phyloP scores from a whole-genome alignment of 371 early-diverging fungal genomes.

The Actinomucor elegans region DNA sequence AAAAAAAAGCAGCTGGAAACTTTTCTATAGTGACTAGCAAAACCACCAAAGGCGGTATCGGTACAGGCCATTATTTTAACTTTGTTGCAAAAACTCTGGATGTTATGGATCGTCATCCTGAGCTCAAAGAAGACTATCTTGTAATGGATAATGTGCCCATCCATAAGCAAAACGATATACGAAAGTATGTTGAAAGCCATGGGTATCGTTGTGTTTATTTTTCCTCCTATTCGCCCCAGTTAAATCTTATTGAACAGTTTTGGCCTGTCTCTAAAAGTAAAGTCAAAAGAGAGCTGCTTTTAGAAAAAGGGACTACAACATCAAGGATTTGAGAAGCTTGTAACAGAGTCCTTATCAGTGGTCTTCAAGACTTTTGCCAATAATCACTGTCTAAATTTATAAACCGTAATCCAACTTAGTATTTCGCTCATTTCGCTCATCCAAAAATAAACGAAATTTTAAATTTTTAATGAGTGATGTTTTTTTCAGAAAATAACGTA shows the following conservation, averaged over 20 bases:
- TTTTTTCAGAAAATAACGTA: too few species aligned
- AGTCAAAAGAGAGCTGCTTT: slow-evolving; percentile 9
- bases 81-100: slow-evolving; percentile 8
- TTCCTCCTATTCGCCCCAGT: slow-evolving; percentile 18
- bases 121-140: not conserved
- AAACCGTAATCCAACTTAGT: too few species aligned
- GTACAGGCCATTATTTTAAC: slow-evolving; percentile 7
- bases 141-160: slow-evolving; percentile 5
- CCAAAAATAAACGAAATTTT: too few species aligned
- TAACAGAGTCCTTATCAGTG: too few species aligned
- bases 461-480: too few species aligned
- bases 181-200: not conserved
- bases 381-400: not conserved
- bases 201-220: slow-evolving; percentile 10
- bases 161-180: not conserved
- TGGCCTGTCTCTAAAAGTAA: slow-evolving; percentile 15
- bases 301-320: slow-evolving; percentile 6
- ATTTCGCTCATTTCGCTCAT: too few species aligned
- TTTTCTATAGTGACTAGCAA: not conserved
- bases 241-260: slow-evolving; percentile 25
- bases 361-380: not conserved
- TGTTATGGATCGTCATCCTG: slow-evolving; percentile 2
- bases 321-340: slow-evolving; percentile 4
- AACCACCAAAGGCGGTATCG: slow-evolving; percentile 6
- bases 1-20: slow-evolving; percentile 11